These are phyloP conservation scores for Metarhizium sp. DNA, from an alignment of 2,329 filamentous ascomycete species.

Conservation along the genomic window DNA sequence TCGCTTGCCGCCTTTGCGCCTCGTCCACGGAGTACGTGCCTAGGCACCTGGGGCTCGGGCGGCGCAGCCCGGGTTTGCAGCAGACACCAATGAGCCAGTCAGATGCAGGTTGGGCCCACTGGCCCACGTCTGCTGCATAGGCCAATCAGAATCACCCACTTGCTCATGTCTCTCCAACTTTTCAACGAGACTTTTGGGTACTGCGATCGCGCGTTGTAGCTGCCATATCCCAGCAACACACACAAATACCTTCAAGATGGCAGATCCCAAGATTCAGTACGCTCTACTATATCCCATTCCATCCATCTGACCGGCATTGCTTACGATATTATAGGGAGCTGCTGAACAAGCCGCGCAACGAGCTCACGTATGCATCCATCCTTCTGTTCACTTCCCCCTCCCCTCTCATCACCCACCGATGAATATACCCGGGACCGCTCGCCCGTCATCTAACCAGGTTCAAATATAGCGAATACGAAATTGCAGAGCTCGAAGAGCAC, in stretches of 20 bases:
- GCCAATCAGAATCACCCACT: constrained; percentile 18
- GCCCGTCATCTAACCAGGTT: constrained; percentile 2
- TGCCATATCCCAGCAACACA: constrained; percentile 9
- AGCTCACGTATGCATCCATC: constrained; percentile 67
- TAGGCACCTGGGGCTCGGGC: constrained; percentile 3
- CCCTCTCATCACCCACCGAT: constrained; percentile 8
- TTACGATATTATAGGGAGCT: constrained; percentile 57
- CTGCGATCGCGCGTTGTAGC: constrained; percentile 13
- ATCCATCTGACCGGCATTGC: constrained; percentile 2
- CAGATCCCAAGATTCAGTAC: constrained; percentile 65
- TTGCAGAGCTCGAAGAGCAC: constrained; percentile 58
- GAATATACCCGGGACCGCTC: constrained; percentile 6
- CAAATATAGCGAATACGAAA: constrained; percentile 72
- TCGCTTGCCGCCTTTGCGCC: not conserved
- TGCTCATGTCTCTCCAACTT: constrained; percentile 22
- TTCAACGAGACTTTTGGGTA: constrained; percentile 12
- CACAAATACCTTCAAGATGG: constrained; percentile 33
- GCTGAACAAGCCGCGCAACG: constrained; percentile 76
- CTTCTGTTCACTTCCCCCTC: constrained; percentile 7
- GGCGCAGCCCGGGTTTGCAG: not conserved
- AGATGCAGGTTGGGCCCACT: not conserved
- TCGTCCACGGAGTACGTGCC: no score
- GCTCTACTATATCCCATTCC: constrained; percentile 14
- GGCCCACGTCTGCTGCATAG: not conserved
- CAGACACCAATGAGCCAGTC: not conserved